These are phyloP conservation scores for Alternaria conjuncta DNA, from an alignment of 2,329 filamentous ascomycete species.

Conservation along the genomic window DNA sequence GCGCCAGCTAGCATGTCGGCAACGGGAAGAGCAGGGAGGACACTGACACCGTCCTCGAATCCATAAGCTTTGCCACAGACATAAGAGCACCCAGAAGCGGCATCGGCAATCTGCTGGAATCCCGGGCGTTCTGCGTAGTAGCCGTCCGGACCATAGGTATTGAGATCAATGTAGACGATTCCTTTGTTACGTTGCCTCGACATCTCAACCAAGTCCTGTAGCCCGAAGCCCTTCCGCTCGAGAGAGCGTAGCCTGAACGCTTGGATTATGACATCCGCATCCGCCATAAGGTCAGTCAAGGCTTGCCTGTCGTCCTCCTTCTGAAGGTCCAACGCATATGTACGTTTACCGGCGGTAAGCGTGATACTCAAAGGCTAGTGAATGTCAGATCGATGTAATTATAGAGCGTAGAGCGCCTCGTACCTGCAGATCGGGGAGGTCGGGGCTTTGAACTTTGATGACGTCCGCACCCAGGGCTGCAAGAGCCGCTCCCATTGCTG, in stretches of 20 bases:
- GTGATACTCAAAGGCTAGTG: conserved; percentile 41
- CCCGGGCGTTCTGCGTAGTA: conserved; percentile 55
- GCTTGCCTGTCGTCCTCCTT: conserved; percentile 27
- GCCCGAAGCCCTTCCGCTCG: conserved; percentile 51
- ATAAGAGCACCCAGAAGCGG: conserved; percentile 29
- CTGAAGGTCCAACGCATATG: conserved; percentile 53
- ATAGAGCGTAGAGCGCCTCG: conserved; percentile 28
- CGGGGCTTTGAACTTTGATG: conserved; percentile 46
- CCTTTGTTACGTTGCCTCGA: conserved; percentile 52
- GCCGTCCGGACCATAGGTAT: conserved; percentile 59
- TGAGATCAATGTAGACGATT: conserved; percentile 58
- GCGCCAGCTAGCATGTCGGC: conserved; percentile 39
- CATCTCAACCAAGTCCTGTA: conserved; percentile 51
- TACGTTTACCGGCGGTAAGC: conserved; percentile 52
- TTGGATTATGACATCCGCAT: conserved; percentile 60
- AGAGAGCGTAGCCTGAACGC: conserved; percentile 59
- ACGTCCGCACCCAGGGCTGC: conserved; percentile 53
- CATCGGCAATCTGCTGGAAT: conserved; percentile 59
- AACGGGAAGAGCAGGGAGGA: conserved; percentile 37
- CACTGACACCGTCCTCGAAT: conserved; percentile 22
- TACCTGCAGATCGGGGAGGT: neutral
- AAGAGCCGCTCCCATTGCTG: conserved; percentile 46
- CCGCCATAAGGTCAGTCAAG: conserved; percentile 50
- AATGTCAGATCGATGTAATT: conserved; percentile 41
- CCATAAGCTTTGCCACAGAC: conserved; percentile 42